phyloP scores from a whole-genome alignment of 495 filamentous ascomycete genomes.

The Penicillium arizonense region DNA sequence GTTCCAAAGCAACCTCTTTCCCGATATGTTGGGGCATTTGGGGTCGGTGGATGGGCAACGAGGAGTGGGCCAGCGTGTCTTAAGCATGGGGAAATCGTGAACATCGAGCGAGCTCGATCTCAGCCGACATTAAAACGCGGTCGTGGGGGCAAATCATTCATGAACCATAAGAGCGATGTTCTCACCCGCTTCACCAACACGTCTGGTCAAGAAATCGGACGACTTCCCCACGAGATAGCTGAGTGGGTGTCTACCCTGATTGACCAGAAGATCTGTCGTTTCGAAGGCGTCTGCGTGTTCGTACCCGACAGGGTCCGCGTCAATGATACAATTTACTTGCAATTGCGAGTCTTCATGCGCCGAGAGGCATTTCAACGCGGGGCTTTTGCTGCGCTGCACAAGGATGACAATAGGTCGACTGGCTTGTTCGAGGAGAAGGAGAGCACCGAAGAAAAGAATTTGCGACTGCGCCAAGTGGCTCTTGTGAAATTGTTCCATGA shows the following conservation, averaged over 20 bases:
- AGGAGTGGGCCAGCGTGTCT: constrained; percentile 72
- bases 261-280: constrained; percentile 85
- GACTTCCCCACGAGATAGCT: constrained; percentile 87
- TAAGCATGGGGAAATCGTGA: constrained; percentile 73
- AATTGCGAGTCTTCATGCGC: constrained; percentile 76
- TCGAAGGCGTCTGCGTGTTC: constrained; percentile 88
- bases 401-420: constrained; percentile 68
- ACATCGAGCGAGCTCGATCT: constrained; percentile 82
- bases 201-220: constrained; percentile 77
- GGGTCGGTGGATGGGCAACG: constrained; percentile 91
- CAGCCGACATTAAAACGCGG: constrained; percentile 55
- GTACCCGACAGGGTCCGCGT: constrained; percentile 80
- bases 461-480: constrained; percentile 83
- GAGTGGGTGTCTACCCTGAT: constrained; percentile 91
- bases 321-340: constrained; percentile 90
- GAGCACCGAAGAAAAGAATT: constrained; percentile 75
- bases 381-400: constrained; percentile 49
- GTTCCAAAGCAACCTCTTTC: constrained; percentile 52
- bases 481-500: constrained; percentile 88
- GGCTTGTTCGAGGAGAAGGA: constrained; percentile 80
- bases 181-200: constrained; percentile 90
- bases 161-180: constrained; percentile 66
- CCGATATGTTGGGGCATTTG: constrained; percentile 89
- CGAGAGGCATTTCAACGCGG: constrained; percentile 66
- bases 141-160: constrained; percentile 48